phyloP scores from a whole-genome alignment of 169 alveolate species.

The Eimeria zaria region DNA sequence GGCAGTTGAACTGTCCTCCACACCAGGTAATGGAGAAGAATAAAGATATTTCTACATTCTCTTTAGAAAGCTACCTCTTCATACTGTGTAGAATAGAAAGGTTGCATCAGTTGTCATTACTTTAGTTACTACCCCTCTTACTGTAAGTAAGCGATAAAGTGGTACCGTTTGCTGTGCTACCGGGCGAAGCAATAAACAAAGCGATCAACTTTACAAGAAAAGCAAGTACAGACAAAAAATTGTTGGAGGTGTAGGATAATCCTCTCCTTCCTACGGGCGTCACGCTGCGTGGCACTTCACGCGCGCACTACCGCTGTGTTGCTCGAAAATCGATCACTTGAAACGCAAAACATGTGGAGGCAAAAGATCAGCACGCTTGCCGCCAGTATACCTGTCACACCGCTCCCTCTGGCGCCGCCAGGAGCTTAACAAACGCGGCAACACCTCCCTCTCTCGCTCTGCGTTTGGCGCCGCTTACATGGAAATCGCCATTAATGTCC shows the following conservation, averaged over 20 bases:
- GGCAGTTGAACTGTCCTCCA: neutral
- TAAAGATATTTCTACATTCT: neutral
- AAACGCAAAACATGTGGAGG: neutral
- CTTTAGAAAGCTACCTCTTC: neutral
- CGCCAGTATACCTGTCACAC: neutral
- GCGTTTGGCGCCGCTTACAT: conserved; percentile 11
- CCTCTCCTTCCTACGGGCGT: neutral
- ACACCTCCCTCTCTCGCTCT: conserved; percentile 65
- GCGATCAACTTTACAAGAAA: neutral
- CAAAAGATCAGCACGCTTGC: neutral
- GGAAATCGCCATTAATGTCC: neutral
- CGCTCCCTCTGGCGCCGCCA: conserved; percentile 30
- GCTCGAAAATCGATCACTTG: neutral
- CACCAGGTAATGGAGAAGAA: neutral
- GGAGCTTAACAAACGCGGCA: conserved; percentile 47
- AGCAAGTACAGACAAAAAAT: neutral
- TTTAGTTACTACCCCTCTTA: neutral
- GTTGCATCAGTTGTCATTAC: neutral
- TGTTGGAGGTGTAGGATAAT: neutral
- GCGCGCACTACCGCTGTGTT: neutral
- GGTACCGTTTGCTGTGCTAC: neutral
- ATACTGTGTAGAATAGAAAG: neutral
- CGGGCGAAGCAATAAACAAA: neutral
- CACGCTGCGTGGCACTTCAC: neutral
- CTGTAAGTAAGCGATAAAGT: neutral